A percentile compares a stretch with the other conserved stretches of the same genome.
These are phyloP conservation scores for Coemansia sp. DNA, from an alignment of 192 early-diverging fungal genomes.

Conservation along the genomic window DNA sequence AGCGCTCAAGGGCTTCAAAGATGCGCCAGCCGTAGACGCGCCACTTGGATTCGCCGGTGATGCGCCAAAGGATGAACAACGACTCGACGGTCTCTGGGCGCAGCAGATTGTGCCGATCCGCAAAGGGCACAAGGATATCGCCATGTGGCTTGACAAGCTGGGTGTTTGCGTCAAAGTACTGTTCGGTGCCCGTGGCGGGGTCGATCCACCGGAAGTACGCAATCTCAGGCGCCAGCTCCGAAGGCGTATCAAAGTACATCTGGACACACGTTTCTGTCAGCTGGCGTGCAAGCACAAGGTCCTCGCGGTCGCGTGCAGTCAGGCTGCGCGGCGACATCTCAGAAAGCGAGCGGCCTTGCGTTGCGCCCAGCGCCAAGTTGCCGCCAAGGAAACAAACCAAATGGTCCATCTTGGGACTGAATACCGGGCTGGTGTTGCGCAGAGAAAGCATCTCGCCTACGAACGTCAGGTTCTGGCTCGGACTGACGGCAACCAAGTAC, in stretches of 20 bases:
- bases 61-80: slow-evolving; percentile 79
- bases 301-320: slow-evolving; percentile 52
- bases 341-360: slow-evolving; percentile 22
- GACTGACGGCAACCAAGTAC: slow-evolving; percentile 27
- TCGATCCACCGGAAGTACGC: slow-evolving; percentile 19
- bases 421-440: slow-evolving; percentile 49
- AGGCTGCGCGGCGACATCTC: slow-evolving; percentile 13
- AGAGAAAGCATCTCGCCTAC: slow-evolving; percentile 57
- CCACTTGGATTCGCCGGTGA: slow-evolving; percentile 83
- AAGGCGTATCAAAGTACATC: slow-evolving; percentile 79
- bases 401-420: slow-evolving; percentile 82
- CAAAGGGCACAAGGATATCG: slow-evolving; percentile 24
- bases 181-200: slow-evolving; percentile 1
- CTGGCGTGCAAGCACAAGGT: slow-evolving; percentile 79
- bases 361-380: slow-evolving; percentile 51
- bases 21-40: slow-evolving; percentile 77
- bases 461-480: slow-evolving; percentile 25
- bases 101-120: slow-evolving; percentile 61
- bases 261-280: slow-evolving; percentile 78
- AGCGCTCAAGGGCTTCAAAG: slow-evolving; percentile 80
- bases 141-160: slow-evolving; percentile 27
- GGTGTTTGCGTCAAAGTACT: not conserved
- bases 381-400: slow-evolving; percentile 86
- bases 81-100: slow-evolving; percentile 90
- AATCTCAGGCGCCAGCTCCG: slow-evolving; percentile 71